These are phyloP conservation scores for Nothophaeocryptopus gaeumannii DNA, from an alignment of 2,329 filamentous ascomycete species.

Conservation along the genomic window DNA sequence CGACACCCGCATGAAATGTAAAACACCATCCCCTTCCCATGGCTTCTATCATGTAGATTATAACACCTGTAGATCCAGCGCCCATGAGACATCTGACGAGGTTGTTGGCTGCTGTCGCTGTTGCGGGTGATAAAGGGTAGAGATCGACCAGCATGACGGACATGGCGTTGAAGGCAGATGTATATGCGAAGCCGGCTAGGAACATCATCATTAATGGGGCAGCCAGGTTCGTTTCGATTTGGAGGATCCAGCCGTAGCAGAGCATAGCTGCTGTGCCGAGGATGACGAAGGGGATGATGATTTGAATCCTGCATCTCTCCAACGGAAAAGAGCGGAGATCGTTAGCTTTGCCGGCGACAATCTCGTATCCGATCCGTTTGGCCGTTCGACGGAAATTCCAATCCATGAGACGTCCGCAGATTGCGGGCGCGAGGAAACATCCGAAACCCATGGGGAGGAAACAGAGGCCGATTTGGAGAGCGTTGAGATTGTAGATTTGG, in stretches of 20 bases:
- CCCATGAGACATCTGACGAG: slow-evolving; percentile 37
- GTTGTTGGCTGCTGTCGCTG: slow-evolving; percentile 41
- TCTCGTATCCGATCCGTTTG: slow-evolving; percentile 56
- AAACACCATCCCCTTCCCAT: slow-evolving; percentile 48
- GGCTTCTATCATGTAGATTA: slow-evolving; percentile 42
- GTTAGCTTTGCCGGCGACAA: slow-evolving; percentile 57
- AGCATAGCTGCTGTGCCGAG: slow-evolving; percentile 34
- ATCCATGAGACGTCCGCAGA: slow-evolving; percentile 60
- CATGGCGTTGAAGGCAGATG: slow-evolving; percentile 56
- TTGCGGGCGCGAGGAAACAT: slow-evolving; percentile 35
- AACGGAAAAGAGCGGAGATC: slow-evolving; percentile 52
- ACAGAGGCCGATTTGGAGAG: slow-evolving; percentile 25
- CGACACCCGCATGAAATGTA: slow-evolving; percentile 44
- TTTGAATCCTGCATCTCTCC: slow-evolving; percentile 42
- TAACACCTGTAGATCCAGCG: slow-evolving; percentile 38
- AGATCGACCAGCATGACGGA: slow-evolving; percentile 44
- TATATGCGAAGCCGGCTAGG: slow-evolving; percentile 54
- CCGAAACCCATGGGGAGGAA: slow-evolving; percentile 38
- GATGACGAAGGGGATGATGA: slow-evolving; percentile 38
- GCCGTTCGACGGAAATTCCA: slow-evolving; percentile 71
- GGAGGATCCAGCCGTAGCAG: slow-evolving; percentile 43
- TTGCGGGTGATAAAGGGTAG: slow-evolving; percentile 40
- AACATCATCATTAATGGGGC: slow-evolving; percentile 49
- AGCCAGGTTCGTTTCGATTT: slow-evolving; percentile 37
- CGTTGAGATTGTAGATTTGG: slow-evolving; percentile 36